phyloP scores from a whole-genome alignment of 495 filamentous ascomycete species.

The Penicillium herquei region DNA sequence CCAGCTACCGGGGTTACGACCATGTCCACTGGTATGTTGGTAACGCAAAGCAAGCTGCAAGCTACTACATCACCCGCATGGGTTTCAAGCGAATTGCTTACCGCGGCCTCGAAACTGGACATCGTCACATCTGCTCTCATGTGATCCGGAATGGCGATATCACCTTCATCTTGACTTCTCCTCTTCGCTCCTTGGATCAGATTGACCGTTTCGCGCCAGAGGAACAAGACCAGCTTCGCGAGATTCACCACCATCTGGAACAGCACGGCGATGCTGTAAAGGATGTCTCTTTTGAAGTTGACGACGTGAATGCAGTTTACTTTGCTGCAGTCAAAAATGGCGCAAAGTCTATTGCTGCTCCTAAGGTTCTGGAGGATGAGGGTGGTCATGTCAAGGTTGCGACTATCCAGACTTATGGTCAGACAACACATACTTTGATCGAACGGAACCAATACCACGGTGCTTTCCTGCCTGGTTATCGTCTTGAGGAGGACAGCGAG shows the following conservation, averaged over 20 bases:
- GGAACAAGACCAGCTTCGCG: constrained; percentile 57
- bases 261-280: constrained; percentile 87
- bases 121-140: constrained; percentile 69
- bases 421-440: constrained; percentile 88
- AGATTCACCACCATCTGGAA: constrained; percentile 74
- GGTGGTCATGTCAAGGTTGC: constrained; percentile 63
- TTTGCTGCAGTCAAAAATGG: constrained; percentile 65
- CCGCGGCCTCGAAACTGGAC: constrained; percentile 82
- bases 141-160: constrained; percentile 76
- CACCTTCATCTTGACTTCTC: constrained; percentile 81
- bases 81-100: constrained; percentile 81
- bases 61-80: constrained; percentile 81
- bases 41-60: constrained; percentile 90
- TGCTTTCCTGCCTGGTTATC: constrained; percentile 78
- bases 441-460: constrained; percentile 65
- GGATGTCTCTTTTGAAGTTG: constrained; percentile 89
- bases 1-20: constrained; percentile 79
- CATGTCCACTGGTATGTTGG: constrained; percentile 92
- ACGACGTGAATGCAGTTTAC: constrained; percentile 75
- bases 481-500: constrained; percentile 36
- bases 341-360: constrained; percentile 61
- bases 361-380: constrained; percentile 43
- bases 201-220: constrained; percentile 46
- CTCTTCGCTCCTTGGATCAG: constrained; percentile 61
- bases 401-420: constrained; percentile 81